Percentiles rank a stretch among this genome's conserved stretches.
Conservation (phyloP, 83 land plant genomes). For the Diphasiastrum complanatum region DNA sequence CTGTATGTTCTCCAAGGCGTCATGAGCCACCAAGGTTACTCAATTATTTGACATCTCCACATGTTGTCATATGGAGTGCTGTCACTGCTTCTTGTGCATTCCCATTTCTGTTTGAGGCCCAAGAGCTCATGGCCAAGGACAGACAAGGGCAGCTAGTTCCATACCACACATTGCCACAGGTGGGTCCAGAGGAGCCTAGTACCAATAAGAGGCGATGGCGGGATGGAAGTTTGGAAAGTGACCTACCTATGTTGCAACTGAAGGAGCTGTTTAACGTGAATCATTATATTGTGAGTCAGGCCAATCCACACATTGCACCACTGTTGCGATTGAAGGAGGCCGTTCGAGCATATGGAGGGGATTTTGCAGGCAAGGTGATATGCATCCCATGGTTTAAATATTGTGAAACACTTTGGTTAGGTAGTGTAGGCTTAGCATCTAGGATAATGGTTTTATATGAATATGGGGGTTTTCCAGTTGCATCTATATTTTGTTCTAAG, state of each 20-base stretch:
- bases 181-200: slow-evolving; percentile 17
- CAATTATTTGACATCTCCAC: slow-evolving; percentile 39
- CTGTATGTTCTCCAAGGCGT: slow-evolving; percentile 32
- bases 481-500: no score
- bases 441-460: no score
- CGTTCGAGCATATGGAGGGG: slow-evolving; percentile 29
- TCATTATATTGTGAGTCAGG: slow-evolving; percentile 46
- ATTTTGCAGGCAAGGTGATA: slow-evolving; percentile 40
- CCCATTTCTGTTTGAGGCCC: slow-evolving; percentile 37
- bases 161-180: slow-evolving; percentile 24
- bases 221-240: slow-evolving; percentile 38
- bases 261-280: slow-evolving; percentile 47
- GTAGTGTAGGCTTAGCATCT: background rate
- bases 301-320: slow-evolving; percentile 43
- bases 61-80: slow-evolving; percentile 50
- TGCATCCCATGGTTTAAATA: background rate
- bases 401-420: background rate
- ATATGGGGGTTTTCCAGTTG: no score
- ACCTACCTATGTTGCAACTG: slow-evolving; percentile 36
- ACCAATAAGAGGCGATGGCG: slow-evolving; percentile 28
- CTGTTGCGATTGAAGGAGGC: slow-evolving; percentile 37
- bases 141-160: slow-evolving; percentile 30
- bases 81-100: slow-evolving; percentile 46
- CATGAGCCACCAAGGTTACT: slow-evolving; percentile 40
- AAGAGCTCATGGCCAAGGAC: slow-evolving; percentile 45